phyloP scores from a whole-genome alignment of 192 early-diverging fungal species.

The Podila epigama region DNA sequence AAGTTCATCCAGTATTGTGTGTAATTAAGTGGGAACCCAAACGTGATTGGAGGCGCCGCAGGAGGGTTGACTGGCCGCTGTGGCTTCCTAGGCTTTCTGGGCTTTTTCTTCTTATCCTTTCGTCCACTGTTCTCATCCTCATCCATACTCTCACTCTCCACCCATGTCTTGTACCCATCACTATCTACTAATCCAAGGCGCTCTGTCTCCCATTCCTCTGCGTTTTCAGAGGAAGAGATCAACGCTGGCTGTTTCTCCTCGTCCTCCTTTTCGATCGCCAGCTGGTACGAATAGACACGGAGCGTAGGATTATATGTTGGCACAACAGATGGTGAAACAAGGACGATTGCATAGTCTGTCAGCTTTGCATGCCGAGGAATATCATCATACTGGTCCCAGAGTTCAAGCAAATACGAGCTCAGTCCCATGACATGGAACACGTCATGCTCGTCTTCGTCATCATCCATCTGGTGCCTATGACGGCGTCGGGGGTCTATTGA shows the following conservation, averaged over 20 bases:
- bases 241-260: neutral
- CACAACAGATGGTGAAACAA: conserved; percentile 69
- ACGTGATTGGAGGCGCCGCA: conserved; percentile 28
- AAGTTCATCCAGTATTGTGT: conserved; percentile 54
- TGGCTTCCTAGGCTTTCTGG: conserved; percentile 35
- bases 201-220: neutral
- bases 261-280: conserved; percentile 23
- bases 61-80: conserved; percentile 20
- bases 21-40: conserved; percentile 47
- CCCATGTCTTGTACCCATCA: neutral
- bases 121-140: neutral
- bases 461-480: conserved; percentile 50
- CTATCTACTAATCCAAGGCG: conserved; percentile 1
- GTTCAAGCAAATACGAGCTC: conserved; percentile 47
- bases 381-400: conserved; percentile 49
- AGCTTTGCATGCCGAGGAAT: conserved; percentile 28
- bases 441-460: conserved; percentile 48
- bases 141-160: conserved; percentile 4
- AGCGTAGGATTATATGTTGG: conserved; percentile 70
- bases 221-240: neutral
- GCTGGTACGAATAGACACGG: conserved; percentile 65
- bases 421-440: conserved; percentile 21
- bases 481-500: neutral
- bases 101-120: conserved; percentile 23
- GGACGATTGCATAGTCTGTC: conserved; percentile 48